Percentiles rank a stretch among this genome's conserved stretches.
These are phyloP conservation scores for Xylaria venustula DNA, from an alignment of 495 filamentous ascomycete species.

Conservation along the genomic window DNA sequence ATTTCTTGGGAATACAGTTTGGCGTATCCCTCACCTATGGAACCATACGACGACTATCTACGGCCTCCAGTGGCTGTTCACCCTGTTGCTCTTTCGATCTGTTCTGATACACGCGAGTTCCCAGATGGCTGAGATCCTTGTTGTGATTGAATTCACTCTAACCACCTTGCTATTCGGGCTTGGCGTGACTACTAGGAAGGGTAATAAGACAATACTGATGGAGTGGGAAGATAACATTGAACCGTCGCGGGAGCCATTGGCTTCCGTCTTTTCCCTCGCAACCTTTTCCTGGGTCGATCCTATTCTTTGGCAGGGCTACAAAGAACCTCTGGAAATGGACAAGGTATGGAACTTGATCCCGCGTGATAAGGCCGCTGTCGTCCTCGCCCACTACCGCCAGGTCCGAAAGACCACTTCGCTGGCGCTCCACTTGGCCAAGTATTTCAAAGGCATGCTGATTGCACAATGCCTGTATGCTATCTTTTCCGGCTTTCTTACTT, in stretches of 20 bases:
- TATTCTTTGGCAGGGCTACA: constrained; percentile 88
- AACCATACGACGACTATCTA: constrained; percentile 92
- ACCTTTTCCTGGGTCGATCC: constrained; percentile 91
- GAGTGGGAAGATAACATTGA: constrained; percentile 85
- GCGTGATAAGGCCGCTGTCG: constrained; percentile 78
- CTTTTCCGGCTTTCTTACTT: constrained; percentile 76
- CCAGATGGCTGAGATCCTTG: constrained; percentile 57
- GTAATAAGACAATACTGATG: constrained; percentile 83
- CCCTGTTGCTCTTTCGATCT: constrained; percentile 76
- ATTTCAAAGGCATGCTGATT: constrained; percentile 76
- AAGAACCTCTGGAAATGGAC: constrained; percentile 73
- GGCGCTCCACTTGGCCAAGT: constrained; percentile 75
- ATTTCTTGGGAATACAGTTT: constrained; percentile 64
- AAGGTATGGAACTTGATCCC: constrained; percentile 91
- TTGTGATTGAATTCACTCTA: constrained; percentile 69
- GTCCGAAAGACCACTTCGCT: constrained; percentile 79
- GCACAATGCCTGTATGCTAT: constrained; percentile 79
- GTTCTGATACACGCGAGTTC: constrained; percentile 75
- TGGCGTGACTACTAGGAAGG: constrained; percentile 78
- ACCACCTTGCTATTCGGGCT: constrained; percentile 71
- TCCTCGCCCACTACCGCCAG: constrained; percentile 80
- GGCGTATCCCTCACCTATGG: constrained; percentile 75
- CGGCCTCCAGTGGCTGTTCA: constrained; percentile 75
- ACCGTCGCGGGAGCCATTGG: constrained; percentile 79
- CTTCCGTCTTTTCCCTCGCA: constrained; percentile 81